Conservation (phyloP, 345 rosid genomes). For the Bruguiera gymnorhiza region DNA sequence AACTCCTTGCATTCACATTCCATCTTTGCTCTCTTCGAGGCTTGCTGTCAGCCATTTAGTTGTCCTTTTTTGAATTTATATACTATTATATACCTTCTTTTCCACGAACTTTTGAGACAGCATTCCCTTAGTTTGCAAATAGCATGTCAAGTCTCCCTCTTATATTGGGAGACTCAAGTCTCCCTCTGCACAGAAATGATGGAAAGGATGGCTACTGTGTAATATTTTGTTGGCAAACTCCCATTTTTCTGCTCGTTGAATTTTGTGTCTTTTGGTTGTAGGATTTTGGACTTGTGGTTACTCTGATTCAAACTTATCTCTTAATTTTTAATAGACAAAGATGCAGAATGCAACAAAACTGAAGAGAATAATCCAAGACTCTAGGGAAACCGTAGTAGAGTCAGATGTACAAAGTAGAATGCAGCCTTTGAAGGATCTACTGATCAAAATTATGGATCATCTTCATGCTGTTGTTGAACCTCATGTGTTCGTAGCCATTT, state of each 20-base stretch:
- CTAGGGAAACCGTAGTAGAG: constrained; percentile 20
- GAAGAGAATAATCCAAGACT: constrained; percentile 26
- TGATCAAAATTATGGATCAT: constrained; percentile 23
- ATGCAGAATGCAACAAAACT: constrained; percentile 24
- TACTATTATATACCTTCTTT: neutral
- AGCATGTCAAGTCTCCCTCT: neutral
- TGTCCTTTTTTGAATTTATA: neutral
- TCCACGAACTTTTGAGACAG: neutral
- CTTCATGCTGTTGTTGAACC: constrained; percentile 25
- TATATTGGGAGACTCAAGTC: neutral
- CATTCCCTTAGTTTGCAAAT: neutral
- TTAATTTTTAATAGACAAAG: constrained; percentile 17
- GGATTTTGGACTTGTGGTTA: neutral
- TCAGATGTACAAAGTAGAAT: constrained; percentile 21
- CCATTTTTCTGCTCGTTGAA: neutral
- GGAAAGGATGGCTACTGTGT: neutral
- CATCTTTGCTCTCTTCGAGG: neutral
- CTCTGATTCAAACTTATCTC: neutral
- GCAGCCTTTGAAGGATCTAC: constrained; percentile 26
- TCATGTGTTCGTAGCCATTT: constrained; percentile 21
- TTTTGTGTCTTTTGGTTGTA: neutral
- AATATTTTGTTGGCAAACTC: neutral
- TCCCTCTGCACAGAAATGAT: neutral
- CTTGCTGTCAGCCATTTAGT: neutral
- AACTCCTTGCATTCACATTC: neutral